Base-by-base conservation (phyloP, 345 rosid genomes). In the Murraya koenigii region DNA sequence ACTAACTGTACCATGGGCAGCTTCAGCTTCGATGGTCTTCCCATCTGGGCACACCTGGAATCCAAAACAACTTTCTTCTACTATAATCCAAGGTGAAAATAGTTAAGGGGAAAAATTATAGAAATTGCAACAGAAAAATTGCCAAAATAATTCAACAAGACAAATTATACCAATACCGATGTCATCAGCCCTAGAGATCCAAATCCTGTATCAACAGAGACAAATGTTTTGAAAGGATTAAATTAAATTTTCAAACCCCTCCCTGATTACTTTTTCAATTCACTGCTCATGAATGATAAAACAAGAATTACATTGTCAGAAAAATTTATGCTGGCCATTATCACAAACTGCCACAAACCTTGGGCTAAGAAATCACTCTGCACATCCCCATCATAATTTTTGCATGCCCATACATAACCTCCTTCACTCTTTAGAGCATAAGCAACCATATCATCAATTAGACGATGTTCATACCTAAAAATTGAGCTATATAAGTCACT, bases 121-220 rank as follows among this genome's bases (percentile, higher is more conserved):
- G 55, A 66, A 52, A 66, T 68, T 23, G 32, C 54, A 66, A 8
- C 35, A 23, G 44, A 39, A 39, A 39, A 39, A 11, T 44, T 44
- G 52, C 64, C 32, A 13, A n/a, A 66, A 23, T 54, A 35, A 67
- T 55, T 35, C 58, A 47, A 22, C 47, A 25, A 52, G 65, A 23
- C n/a, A 64, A 69, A 77, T 81, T 61, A 60, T 88, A 93, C 99
- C 97, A 95, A 82, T 54, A 93, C 93, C 23, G 98, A 95, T 62
- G 99, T 93, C 99, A 95, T 95, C 90, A 95, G 79, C 64, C 99
- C 99, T 76, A 95, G 93, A 68, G 98, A 95, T 75, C 99, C 99
- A 86, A 91, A 95, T 67, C 99, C 98, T 91, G 85, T 75, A 85
- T 38, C 71, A 73, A 58, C 2, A 23, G 68, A 64, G 58, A 80